Conservation (phyloP, 23 red algal genomes). For the Cyanidioschyzon merolae region DNA sequence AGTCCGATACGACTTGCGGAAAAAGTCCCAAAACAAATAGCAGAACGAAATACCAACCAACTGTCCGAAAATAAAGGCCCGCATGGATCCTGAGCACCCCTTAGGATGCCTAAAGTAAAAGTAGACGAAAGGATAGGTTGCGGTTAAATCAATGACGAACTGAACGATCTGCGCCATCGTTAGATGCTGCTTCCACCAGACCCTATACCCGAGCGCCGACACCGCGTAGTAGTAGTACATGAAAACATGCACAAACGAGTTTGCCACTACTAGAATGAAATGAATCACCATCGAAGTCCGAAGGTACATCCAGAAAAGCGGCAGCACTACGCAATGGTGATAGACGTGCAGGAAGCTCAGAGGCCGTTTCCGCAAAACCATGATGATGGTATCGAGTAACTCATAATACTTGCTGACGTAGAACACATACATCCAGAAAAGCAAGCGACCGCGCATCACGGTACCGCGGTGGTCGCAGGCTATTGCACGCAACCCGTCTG, state of each 20-base stretch:
- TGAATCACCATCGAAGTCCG: conserved; percentile 75
- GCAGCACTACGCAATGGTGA: conserved; percentile 83
- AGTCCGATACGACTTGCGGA: conserved; percentile 50
- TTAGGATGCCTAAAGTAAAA: conserved; percentile 14
- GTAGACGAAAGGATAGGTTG: conserved; percentile 19
- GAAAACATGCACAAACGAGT: conserved; percentile 89
- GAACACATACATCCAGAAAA: conserved; percentile 96
- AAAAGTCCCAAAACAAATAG: conserved; percentile 89
- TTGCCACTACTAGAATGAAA: conserved; percentile 81
- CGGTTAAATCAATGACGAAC: conserved; percentile 86
- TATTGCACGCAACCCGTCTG: conserved; percentile 31
- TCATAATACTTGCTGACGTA: conserved; percentile 94
- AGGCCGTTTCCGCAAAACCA: conserved; percentile 90
- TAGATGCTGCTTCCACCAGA: conserved; percentile 99
- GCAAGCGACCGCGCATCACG: conserved; percentile 37
- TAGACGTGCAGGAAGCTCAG: conserved; percentile 94
- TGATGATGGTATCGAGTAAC: conserved; percentile 83
- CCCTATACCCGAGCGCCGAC: conserved; percentile 52
- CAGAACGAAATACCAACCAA: conserved; percentile 82
- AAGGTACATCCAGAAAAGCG: conserved; percentile 89
- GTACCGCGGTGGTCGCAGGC: conserved; percentile 44
- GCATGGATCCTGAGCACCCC: conserved; percentile 78
- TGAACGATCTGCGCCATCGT: conserved; percentile 92
- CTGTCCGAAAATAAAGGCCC: conserved; percentile 90
- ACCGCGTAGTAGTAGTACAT: conserved; percentile 99